A percentile compares a stretch with the other conserved stretches of the same genome.
Conservation (phyloP, 495 filamentous ascomycete species). For the Penicilliopsis zonata region DNA sequence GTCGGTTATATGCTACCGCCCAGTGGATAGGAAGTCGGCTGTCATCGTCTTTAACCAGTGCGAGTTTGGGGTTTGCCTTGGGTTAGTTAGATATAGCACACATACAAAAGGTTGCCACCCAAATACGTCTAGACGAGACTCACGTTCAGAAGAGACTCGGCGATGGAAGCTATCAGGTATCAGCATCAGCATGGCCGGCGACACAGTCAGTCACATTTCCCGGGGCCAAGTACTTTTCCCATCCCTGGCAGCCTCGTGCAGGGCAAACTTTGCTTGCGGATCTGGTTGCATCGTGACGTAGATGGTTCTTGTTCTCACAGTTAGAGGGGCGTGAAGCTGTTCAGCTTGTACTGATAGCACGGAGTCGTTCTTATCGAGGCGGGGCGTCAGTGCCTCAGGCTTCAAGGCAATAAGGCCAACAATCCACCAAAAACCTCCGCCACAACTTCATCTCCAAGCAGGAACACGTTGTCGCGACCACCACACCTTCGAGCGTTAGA, state of each 20-base stretch:
- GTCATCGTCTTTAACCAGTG: constrained; percentile 67
- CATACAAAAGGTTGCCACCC: too few species aligned
- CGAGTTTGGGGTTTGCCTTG: constrained; percentile 77
- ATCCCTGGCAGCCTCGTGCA: constrained; percentile 83
- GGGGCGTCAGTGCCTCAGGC: constrained; percentile 18
- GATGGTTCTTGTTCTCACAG: background rate
- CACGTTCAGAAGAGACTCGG: constrained; percentile 71
- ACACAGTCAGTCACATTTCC: constrained; percentile 3
- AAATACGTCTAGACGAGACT: too few species aligned
- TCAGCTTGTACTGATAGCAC: constrained; percentile 16
- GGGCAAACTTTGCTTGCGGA: constrained; percentile 53
- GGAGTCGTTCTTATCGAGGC: background rate
- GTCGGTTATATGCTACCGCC: constrained; percentile 76
- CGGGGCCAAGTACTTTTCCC: constrained; percentile 54
- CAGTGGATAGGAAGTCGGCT: constrained; percentile 90
- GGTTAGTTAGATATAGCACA: too few species aligned
- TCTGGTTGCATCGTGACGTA: constrained; percentile 27
- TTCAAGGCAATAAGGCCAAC: too few species aligned
- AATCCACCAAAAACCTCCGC: too few species aligned
- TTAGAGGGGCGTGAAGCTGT: background rate
- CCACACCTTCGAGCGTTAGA: background rate
- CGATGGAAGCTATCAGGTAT: constrained; percentile 37
- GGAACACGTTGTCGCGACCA: too few species aligned
- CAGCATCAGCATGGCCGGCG: constrained; percentile 6
- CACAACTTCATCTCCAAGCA: too few species aligned